Percentiles rank a stretch among this genome's conserved stretches.
Conservation (phyloP, 148 eudicot species). For the Diospyros kaki region DNA sequence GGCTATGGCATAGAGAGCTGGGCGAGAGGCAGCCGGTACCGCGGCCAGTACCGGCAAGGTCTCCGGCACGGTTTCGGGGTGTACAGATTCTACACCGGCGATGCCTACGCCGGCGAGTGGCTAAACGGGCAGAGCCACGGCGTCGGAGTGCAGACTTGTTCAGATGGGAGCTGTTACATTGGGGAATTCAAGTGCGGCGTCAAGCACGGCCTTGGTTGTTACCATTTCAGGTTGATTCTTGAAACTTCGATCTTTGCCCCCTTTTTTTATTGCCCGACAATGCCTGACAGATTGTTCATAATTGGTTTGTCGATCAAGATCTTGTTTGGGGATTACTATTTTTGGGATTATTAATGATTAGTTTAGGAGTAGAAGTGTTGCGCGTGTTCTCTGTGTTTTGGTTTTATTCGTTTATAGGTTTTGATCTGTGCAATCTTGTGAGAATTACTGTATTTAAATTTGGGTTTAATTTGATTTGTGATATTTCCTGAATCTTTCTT, state of each 20-base stretch:
- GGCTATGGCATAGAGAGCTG: conserved; percentile 92
- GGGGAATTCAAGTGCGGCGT: conserved; percentile 82
- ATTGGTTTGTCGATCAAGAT: background rate
- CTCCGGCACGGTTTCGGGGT: conserved; percentile 78
- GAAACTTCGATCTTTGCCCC: conserved; percentile 2
- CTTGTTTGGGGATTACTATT: background rate
- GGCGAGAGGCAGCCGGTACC: conserved; percentile 74
- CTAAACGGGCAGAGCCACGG: conserved; percentile 83
- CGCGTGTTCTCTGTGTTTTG: background rate
- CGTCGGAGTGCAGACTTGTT: conserved; percentile 69
- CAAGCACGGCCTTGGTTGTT: conserved; percentile 85
- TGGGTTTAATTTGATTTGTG: background rate
- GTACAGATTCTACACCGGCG: conserved; percentile 76
- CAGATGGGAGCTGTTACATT: conserved; percentile 73
- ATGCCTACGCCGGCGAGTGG: conserved; percentile 81
- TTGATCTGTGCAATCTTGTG: conserved; percentile 7
- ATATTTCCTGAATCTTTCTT: background rate
- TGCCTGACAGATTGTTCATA: too few relatives aligned
- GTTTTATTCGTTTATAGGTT: background rate
- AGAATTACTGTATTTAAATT: background rate
- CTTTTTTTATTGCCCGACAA: too few relatives aligned
- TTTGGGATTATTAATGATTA: background rate
- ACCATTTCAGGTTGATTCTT: conserved; percentile 67
- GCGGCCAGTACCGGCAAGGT: conserved; percentile 76
- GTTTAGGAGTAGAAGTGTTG: background rate